Base-by-base conservation (phyloP, 139 green algal genomes). In the Eudorina sp. region DNA sequence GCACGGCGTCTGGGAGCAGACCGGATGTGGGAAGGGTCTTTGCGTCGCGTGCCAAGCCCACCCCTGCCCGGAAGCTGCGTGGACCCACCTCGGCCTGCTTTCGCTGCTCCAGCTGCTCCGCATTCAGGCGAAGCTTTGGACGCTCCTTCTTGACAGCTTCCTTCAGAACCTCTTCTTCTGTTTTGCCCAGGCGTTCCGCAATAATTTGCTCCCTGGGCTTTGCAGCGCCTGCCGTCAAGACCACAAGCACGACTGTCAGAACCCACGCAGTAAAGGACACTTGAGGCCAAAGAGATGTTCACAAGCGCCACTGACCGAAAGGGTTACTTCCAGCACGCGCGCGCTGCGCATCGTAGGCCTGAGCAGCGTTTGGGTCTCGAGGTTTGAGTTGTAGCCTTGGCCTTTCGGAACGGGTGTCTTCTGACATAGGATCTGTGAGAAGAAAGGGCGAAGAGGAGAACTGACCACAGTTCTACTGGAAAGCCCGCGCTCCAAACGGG, bases 171-270 rank as follows among this genome's bases (percentile, higher is more conserved):
- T 97, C 95, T 58, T 96, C 91, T 90, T 97, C 95, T 0, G 89
- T 94, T 84, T 96, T 96, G 45, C 95, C 95, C 2, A 83, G 64
- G 45, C 93, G 88, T 25, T 60, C 72, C 3, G 95, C 93, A 38
- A 97, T 92, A 0, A 97, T 81, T 1, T 88, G 85, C 74, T 97
- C 95, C 7, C 95, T 91, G 0, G 95, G 95, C 90, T 96, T 97
- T 13, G 95, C 95, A 27, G 83, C 90, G 21, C 82, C 82, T 88
- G 64, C 1, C n/a, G 29, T 48, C 0, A 69, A 29, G n/a, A 4
- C 46, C 18, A 36, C n/a, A 8, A 68, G 21, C 2, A 68, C 43
- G 11, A 41, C 4, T 4, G 4, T 5, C 13, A 34, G 0, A n/a
- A 31, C 6, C 23, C 36, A 53, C 38, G 3, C 68, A 36, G 36